phyloP scores from a whole-genome alignment of 2,329 filamentous ascomycete genomes.

The Alternaria infectoria region DNA sequence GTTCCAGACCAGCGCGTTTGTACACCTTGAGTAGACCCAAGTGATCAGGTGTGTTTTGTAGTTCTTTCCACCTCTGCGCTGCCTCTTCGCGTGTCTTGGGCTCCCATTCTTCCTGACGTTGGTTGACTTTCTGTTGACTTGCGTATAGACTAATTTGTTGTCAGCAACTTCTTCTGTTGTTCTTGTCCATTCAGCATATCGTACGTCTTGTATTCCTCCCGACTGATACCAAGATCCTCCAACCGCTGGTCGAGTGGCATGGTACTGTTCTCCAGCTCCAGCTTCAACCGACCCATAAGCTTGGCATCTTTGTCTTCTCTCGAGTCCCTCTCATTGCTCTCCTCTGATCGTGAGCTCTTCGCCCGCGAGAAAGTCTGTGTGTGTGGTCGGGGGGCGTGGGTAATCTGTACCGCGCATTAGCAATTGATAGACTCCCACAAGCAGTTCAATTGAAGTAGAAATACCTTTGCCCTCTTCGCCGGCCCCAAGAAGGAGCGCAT shows the following conservation, averaged over 20 bases:
- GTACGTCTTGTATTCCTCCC: conserved; percentile 39
- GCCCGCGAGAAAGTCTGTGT: conserved; percentile 32
- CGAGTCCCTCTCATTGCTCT: conserved; percentile 20
- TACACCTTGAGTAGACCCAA: conserved; percentile 38
- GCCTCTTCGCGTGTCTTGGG: conserved; percentile 41
- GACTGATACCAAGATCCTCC: conserved; percentile 35
- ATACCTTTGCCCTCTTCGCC: conserved; percentile 52
- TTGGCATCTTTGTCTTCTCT: conserved; percentile 10
- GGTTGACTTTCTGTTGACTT: conserved; percentile 31
- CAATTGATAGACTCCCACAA: neutral
- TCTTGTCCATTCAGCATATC: neutral
- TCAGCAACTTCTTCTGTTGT: conserved; percentile 20
- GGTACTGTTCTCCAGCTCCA: conserved; percentile 27
- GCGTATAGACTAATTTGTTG: conserved; percentile 27
- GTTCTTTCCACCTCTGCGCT: conserved; percentile 34
- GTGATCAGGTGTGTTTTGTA: conserved; percentile 41
- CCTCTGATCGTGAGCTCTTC: conserved; percentile 26
- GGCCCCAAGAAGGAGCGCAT: conserved; percentile 52
- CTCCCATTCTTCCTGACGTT: conserved; percentile 26
- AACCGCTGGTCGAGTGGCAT: conserved; percentile 37
- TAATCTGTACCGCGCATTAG: conserved; percentile 35
- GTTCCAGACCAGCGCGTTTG: conserved; percentile 42
- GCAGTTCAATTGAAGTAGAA: neutral
- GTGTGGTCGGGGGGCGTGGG: conserved; percentile 27
- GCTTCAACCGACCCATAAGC: conserved; percentile 19